phyloP scores from a whole-genome alignment of 257 asterid species.

The Echites panduratus region DNA sequence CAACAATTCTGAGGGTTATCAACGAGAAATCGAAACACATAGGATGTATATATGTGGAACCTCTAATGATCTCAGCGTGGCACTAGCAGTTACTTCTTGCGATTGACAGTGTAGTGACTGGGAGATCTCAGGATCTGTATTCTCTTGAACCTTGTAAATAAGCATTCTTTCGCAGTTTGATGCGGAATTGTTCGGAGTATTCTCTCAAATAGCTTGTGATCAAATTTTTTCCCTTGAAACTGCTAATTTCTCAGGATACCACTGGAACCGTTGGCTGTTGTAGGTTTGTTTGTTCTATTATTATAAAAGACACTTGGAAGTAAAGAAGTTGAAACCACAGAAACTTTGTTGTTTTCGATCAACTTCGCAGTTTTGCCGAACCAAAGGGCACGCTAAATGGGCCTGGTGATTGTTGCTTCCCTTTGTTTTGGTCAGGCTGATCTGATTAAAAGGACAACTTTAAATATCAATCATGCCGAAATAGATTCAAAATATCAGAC shows the following conservation, averaged over 20 bases:
- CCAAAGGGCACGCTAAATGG: neutral
- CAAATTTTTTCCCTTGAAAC: neutral
- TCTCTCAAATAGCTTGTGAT: too few species aligned
- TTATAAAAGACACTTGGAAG: neutral
- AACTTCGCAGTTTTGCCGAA: neutral
- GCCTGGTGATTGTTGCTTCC: neutral
- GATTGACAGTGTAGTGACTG: slow-evolving; percentile 47
- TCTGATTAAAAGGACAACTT: neutral
- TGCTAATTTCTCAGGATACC: too few species aligned
- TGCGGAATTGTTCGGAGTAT: neutral
- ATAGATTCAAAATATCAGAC: neutral
- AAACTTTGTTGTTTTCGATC: neutral
- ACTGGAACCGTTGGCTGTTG: neutral
- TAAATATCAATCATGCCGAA: neutral
- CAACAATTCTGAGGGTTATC: slow-evolving; percentile 31
- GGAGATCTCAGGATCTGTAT: neutral
- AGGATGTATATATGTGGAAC: slow-evolving; percentile 85
- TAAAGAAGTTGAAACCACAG: neutral
- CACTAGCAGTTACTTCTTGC: slow-evolving; percentile 84
- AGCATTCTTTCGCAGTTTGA: neutral
- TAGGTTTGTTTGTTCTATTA: neutral
- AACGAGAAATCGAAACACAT: slow-evolving; percentile 68
- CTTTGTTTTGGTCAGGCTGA: neutral
- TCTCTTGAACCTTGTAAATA: neutral
- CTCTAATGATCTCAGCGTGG: slow-evolving; percentile 84